Conservation (phyloP, 164 flowering plant species). For the Paratinospora sagittata region DNA sequence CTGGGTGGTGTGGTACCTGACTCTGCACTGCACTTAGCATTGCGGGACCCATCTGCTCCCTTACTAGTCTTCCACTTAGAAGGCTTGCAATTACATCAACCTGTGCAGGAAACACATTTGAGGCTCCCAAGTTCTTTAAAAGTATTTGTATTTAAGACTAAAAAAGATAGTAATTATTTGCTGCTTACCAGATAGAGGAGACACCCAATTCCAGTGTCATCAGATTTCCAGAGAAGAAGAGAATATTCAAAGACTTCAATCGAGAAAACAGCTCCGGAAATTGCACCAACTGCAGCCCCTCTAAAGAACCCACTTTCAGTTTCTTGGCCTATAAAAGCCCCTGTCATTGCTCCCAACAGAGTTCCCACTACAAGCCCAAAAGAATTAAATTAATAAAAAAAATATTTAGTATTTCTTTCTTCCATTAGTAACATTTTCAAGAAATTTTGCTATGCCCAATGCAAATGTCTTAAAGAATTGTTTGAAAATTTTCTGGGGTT, state of each 20-base stretch:
- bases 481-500: no score
- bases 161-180: background rate
- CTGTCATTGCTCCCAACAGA: slow-evolving; percentile 73
- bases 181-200: slow-evolving; percentile 61
- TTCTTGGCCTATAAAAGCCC: slow-evolving; percentile 88
- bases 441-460: background rate
- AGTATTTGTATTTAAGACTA: background rate
- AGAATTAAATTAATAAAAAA: background rate
- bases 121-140: background rate
- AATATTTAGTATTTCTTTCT: no score
- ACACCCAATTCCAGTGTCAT: slow-evolving; percentile 74
- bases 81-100: slow-evolving; percentile 86
- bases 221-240: slow-evolving; percentile 68
- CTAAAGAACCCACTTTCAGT: slow-evolving; percentile 82
- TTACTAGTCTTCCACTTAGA: slow-evolving; percentile 81
- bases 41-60: slow-evolving; percentile 90
- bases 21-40: slow-evolving; percentile 90
- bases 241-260: slow-evolving; percentile 84
- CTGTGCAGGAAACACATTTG: slow-evolving; percentile 24
- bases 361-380: slow-evolving; percentile 51
- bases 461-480: no score
- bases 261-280: slow-evolving; percentile 88
- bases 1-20: slow-evolving; percentile 46
- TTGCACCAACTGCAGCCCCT: slow-evolving; percentile 88
- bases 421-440: background rate